These are phyloP conservation scores for Oxytropis ochrocephala DNA, from an alignment of 306 rosid species.

Conservation along the genomic window DNA sequence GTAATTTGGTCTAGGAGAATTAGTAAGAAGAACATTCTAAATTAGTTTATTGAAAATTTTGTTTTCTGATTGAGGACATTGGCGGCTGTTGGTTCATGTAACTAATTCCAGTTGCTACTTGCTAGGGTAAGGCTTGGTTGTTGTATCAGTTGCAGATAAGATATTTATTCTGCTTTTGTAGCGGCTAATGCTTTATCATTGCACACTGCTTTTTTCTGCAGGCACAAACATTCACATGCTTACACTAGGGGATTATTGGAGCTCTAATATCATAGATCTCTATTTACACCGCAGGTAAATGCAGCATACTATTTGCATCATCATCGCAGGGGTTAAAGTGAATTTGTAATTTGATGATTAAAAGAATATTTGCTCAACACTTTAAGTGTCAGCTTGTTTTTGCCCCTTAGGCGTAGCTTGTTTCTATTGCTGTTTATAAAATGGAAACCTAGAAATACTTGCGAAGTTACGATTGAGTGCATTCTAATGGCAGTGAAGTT, in stretches of 20 bases:
- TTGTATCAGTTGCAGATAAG: not conserved
- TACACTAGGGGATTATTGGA: constrained; percentile 82
- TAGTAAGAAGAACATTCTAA: not conserved
- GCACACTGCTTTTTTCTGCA: constrained; percentile 25
- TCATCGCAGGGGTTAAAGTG: not conserved
- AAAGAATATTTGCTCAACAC: not conserved
- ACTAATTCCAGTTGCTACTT: not conserved
- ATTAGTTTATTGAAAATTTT: not conserved
- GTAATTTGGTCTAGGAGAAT: not conserved
- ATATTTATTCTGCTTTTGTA: not conserved
- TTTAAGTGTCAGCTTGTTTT: not conserved
- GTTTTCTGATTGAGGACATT: not conserved
- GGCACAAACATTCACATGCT: constrained; percentile 89
- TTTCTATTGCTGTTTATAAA: constrained; percentile 12
- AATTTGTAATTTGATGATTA: constrained; percentile 9
- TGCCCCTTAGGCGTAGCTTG: not conserved
- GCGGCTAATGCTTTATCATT: constrained; percentile 1
- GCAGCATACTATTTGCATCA: not conserved
- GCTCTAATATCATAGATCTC: constrained; percentile 80
- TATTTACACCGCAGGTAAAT: constrained; percentile 84
- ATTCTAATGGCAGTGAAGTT: not conserved
- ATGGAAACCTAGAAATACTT: not conserved
- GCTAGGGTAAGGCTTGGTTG: not conserved
- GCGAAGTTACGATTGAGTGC: not conserved
- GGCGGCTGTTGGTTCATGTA: not conserved